Base-by-base conservation (phyloP, 768 basidiomycete species). In the Tylopilus plumbeoviolaceoides region DNA sequence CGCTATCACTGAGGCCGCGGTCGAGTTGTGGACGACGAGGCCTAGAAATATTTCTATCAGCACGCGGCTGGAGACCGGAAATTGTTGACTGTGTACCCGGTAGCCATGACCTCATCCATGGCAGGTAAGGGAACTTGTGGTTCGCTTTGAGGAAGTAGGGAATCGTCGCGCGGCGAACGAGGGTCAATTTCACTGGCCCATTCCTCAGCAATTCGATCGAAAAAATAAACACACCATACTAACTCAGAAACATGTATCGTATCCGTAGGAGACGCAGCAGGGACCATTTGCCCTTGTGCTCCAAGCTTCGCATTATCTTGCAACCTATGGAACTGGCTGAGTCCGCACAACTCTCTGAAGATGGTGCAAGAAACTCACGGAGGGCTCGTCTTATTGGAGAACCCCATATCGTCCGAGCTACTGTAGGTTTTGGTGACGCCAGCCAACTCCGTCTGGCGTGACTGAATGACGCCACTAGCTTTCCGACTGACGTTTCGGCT, bases 381-480 rank as follows among this genome's bases (percentile, higher is more conserved):
- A 42, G 56, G 31, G 49, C 50, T 63, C 28, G 48, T 18, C 40
- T 46, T 59, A 40, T 57, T 59, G 20, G 41, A 50, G 11, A 71
- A 50, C 7, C 62, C 61, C 46, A 64, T 51, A 1, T 61, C 58
- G 39, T 60, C 64, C n/a, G 60, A 58, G 43, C 52, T 62, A 33
- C 68, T 66, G 62, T 63, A 69, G 2, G 70, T 71, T 49, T 62
- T 70, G 23, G 65, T 69, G n/a, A 61, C 59, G n/a, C 60, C 67
- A 14, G 65, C 63, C 5, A 68, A 30, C 25, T 68, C 67, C 14
- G 59, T 65, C 50, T 69, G 68, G 17, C 67, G 67, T 1, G 61
- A 17, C 31, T 59, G 62, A 21, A 65, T 42, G 23, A 54, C 9
- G 0, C 61, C 64, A 18, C 68, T 69, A 1, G 70, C 23, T 42